Conservation (phyloP, 1,284 basidiomycete genomes). For the Violaceomyces palustris region DNA sequence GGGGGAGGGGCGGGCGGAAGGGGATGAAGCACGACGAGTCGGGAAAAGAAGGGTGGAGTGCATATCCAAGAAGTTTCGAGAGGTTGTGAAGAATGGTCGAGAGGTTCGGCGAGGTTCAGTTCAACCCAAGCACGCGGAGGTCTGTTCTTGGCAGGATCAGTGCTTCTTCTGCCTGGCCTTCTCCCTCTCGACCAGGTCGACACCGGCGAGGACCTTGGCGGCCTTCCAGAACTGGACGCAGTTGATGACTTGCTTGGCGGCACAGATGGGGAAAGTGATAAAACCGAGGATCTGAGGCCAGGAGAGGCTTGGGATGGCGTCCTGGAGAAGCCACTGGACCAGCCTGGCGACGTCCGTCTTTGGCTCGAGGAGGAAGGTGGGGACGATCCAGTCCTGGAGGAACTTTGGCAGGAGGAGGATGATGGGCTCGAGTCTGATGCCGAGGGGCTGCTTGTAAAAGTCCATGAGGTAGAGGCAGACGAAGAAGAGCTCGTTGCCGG, state of each 20-base stretch:
- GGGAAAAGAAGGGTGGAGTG: too few relatives aligned
- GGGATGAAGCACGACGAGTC: too few relatives aligned
- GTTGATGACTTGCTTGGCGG: slow-evolving; percentile 88
- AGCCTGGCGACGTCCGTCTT: slow-evolving; percentile 20
- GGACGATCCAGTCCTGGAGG: slow-evolving; percentile 5
- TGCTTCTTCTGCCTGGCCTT: slow-evolving; percentile 15
- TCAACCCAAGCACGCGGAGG: too few relatives aligned
- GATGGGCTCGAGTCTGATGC: slow-evolving; percentile 26
- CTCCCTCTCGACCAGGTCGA: slow-evolving; percentile 38
- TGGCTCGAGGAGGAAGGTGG: slow-evolving; percentile 3
- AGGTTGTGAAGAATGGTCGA: too few relatives aligned
- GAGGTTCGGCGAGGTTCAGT: too few relatives aligned
- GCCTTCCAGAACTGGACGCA: slow-evolving; percentile 98
- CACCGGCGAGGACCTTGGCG: slow-evolving; percentile 66
- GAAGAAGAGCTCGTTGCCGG: slow-evolving; percentile 96
- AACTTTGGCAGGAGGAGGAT: slow-evolving; percentile 21
- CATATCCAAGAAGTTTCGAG: too few relatives aligned
- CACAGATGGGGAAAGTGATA: slow-evolving; percentile 67
- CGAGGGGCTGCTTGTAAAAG: slow-evolving; percentile 60
- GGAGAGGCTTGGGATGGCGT: slow-evolving; percentile 59
- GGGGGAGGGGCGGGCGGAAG: too few relatives aligned
- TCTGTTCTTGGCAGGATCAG: not conserved
- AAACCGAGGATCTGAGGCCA: slow-evolving; percentile 74
- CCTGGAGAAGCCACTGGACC: slow-evolving; percentile 29
- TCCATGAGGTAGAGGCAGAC: slow-evolving; percentile 92